phyloP scores from a whole-genome alignment of 495 filamentous ascomycete species.

The Lichenothelia convexa region DNA sequence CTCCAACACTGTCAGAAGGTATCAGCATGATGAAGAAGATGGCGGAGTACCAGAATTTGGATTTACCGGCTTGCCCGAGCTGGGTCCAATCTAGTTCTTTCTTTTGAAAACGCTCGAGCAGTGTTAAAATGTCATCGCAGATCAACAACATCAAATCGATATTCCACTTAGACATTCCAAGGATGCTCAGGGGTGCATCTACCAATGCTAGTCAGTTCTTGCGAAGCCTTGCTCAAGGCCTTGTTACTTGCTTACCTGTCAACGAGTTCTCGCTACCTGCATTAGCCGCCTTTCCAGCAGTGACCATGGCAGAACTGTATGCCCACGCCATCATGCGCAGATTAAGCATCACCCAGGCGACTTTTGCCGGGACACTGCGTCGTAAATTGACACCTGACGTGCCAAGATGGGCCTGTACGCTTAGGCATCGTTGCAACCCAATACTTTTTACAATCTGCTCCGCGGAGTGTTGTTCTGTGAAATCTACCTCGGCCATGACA shows the following conservation, averaged over 20 bases:
- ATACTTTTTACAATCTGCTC: conserved; percentile 44
- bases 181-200: not conserved
- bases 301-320: conserved; percentile 43
- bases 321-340: conserved; percentile 50
- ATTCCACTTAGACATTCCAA: conserved; percentile 25
- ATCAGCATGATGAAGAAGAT: not conserved
- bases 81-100: not conserved
- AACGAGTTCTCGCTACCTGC: no score
- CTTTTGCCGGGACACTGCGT: conserved; percentile 43
- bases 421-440: conserved; percentile 48
- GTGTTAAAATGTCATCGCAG: not conserved
- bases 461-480: conserved; percentile 30
- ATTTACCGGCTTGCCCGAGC: not conserved
- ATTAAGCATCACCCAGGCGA: conserved; percentile 58
- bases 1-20: conserved; percentile 20
- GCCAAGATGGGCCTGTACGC: conserved; percentile 49
- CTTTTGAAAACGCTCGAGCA: not conserved
- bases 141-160: conserved; percentile 10
- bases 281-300: no score
- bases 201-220: not conserved
- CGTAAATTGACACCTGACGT: conserved; percentile 39
- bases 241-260: no score
- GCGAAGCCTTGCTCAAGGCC: conserved; percentile 14
- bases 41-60: not conserved
- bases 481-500: conserved; percentile 19